Base-by-base conservation (phyloP, 306 rosid species). In the Lathyrus aphaca region DNA sequence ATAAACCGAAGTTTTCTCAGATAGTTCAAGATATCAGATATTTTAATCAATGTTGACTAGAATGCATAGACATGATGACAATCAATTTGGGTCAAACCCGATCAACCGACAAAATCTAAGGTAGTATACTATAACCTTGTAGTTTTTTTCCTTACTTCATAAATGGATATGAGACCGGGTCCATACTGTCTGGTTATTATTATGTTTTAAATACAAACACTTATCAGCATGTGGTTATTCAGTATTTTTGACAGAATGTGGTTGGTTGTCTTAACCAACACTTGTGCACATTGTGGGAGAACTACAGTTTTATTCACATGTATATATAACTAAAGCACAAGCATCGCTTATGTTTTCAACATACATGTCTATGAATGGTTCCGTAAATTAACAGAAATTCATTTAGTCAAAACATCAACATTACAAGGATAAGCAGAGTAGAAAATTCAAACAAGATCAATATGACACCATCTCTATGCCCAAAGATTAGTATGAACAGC, bases 1-100 rank as follows among this genome's bases (percentile, higher is more conserved):
- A 79, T 64, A 0, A 74, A 12, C 61, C 73, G 55, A 63, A 79
- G 44, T 66, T 62, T 37, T 70, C 29, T 59, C 3, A 74, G 73
- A 59, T 77, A 73, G 50, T 69, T 54, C 39, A 64, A 27, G 58
- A 53, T 65, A 46, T 48, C 56, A 74, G 64, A 64, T 50, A 68
- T 64, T 55, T 81, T n/a, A 64, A 63, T 46, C 15, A 55, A 35
- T 46, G 18, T 17, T 40, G 25, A 73, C 58, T 6, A 29, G 71
- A 43, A 14, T 29, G 42, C 29, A 18, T 49, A 46, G 64, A 40
- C 37, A 53, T 30, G 67, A 53, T 30, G 67, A 42, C 3, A 49
- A 74, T 7, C 15, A 2, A 30, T 29, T 65, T 43, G 13, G 4
- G 18, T 55, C 50, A 55, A 65, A 55, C 10, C 37, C 8, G 43